A percentile compares a stretch with the other conserved stretches of the same genome.
phyloP scores from a whole-genome alignment of 805 yeast genomes.

The Kregervanrija pseudodelftensis region DNA sequence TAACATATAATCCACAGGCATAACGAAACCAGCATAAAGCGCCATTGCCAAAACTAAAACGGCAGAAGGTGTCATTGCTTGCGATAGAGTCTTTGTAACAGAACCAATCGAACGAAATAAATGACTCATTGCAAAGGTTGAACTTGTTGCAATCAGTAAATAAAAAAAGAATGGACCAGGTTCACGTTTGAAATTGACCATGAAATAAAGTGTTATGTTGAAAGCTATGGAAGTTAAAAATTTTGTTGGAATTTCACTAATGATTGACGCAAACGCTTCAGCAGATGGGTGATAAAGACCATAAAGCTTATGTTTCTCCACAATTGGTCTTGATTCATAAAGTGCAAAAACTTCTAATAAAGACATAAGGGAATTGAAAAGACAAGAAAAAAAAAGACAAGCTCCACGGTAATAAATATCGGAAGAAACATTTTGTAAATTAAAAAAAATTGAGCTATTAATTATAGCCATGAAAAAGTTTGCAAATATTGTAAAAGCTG shows the following conservation, averaged over 20 bases:
- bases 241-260: constrained; percentile 45
- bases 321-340: constrained; percentile 47
- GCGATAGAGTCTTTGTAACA: constrained; percentile 35
- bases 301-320: constrained; percentile 49
- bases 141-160: constrained; percentile 32
- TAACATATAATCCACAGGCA: constrained; percentile 46
- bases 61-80: constrained; percentile 53
- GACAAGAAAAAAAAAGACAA: constrained; percentile 55
- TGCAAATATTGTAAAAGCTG: constrained; percentile 35
- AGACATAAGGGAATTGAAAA: constrained; percentile 55
- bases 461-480: constrained; percentile 46
- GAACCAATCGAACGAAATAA: constrained; percentile 47
- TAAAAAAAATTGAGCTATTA: constrained; percentile 49
- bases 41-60: constrained; percentile 39
- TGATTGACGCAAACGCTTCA: constrained; percentile 46
- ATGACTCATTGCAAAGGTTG: constrained; percentile 47
- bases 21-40: constrained; percentile 48
- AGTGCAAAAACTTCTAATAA: constrained; percentile 47
- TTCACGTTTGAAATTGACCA: constrained; percentile 42
- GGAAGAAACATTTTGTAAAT: constrained; percentile 31
- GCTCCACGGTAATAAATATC: constrained; percentile 51
- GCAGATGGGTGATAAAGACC: constrained; percentile 53
- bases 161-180: constrained; percentile 50
- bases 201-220: constrained; percentile 42
- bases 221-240: constrained; percentile 35